Evolutionary conservation across 345 rosid genomes (phyloP), one percentile per base, ranked within the genome.

Genomic region (Combretum micranthum): DNA sequence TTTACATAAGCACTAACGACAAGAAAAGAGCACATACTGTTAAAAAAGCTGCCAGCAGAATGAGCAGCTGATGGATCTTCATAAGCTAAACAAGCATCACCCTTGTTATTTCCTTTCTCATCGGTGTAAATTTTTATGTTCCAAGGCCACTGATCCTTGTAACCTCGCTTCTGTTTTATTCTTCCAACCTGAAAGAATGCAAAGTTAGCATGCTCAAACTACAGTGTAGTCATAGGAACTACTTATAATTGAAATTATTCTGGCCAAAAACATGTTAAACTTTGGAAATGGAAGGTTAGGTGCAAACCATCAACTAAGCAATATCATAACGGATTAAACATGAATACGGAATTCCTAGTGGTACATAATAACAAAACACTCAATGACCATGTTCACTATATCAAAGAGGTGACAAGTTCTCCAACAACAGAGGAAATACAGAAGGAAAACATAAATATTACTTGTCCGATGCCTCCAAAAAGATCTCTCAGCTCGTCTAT

Each of bases 381-480:
- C 14, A 3, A 44, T 32, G 39, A 32, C 39, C 39, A 32, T 32
- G 8, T 32, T 32, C 39, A 32, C 5, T 7, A 6, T 32, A 32
- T 32, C 39, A 32, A 32, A 32, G 39, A 32, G 3, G 39, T 32
- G 39, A 32, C 39, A 32, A 32, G 39, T 32, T 32, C 39, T 32
- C 39, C 39, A 32, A 32, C 39, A 5, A 32, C 5, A 32, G 39
- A 32, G 39, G 39, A 32, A 32, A 3, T 32, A 32, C 39, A 4
- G 39, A 32, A 50, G 13, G 32, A 60, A 50, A 50, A 21, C 17
- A 13, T 45, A 48, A 53, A 62, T 46, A 69, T 82, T 87, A 94
- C 99, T 77, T 82, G 94, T 79, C 99, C 95, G 75, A 94, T 85
- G 83, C 99, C 95, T 44, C 95, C 95, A 69, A 94, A 94, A 69